Evolutionary conservation across 2,329 filamentous ascomycete species (phyloP).

Genomic region (Alternaria alternata): DNA sequence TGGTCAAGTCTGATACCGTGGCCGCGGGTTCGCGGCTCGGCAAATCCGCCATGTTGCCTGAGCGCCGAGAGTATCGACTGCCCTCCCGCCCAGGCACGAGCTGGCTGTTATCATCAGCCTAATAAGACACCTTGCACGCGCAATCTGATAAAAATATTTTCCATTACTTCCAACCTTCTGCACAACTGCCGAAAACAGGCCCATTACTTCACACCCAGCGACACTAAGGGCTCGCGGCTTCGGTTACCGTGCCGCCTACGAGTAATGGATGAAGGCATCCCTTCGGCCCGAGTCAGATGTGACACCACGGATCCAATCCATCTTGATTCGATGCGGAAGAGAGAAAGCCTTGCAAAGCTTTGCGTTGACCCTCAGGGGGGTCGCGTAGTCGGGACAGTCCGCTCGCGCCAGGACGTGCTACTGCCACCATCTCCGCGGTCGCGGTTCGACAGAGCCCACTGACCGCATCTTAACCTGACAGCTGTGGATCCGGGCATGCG

Average conservation of each 20-base stretch:
- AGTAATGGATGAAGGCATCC: conserved; percentile 15
- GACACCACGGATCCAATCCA: conserved; percentile 23
- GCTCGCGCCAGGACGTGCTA: conserved; percentile 27
- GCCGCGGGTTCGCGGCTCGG: conserved; percentile 29
- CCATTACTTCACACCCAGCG: neutral
- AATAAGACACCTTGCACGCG: conserved; percentile 10
- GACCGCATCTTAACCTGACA: conserved; percentile 35
- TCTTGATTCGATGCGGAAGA: conserved; percentile 12
- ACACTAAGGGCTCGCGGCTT: conserved; percentile 5
- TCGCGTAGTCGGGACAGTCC: conserved; percentile 30
- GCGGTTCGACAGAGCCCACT: conserved; percentile 31
- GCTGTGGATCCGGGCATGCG: neutral
- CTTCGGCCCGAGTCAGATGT: conserved; percentile 28
- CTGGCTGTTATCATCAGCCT: conserved; percentile 7
- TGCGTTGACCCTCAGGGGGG: conserved; percentile 16
- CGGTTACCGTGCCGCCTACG: conserved; percentile 17
- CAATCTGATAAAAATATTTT: neutral
- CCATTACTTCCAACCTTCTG: neutral
- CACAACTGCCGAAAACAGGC: neutral
- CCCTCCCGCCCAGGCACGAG: conserved; percentile 7
- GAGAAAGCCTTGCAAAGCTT: conserved; percentile 14
- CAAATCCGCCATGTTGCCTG: conserved; percentile 24
- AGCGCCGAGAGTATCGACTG: conserved; percentile 13
- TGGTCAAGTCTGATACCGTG: conserved; percentile 23
- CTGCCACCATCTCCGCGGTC: conserved; percentile 25